Evolutionary conservation across 2,329 filamentous ascomycete species (phyloP), one percentile per base, ranked within the genome.

Genomic region (Pestalotiopsis fici): DNA sequence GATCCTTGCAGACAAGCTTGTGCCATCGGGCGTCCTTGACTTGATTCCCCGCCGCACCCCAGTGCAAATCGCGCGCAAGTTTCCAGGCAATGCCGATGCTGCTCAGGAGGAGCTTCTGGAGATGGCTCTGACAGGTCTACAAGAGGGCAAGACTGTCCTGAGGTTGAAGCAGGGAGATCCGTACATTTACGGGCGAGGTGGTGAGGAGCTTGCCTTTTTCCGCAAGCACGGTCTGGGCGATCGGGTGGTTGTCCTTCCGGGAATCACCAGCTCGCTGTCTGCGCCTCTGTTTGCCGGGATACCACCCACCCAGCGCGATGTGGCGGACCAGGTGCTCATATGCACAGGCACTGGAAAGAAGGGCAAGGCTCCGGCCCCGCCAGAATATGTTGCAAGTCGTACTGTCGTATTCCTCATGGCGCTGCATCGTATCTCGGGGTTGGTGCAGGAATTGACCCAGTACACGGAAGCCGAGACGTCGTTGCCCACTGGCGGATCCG

Each of bases 351-450:
- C 96, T 0, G 96, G 96, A 0, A 89, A 96, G 74, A 97, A 97
- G 80, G 96, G 96, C 13, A 91, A 88, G 65, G 85, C 93, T 0
- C 94, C 94, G 0, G 83, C 88, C n/a, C 94, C 94, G 39, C 96
- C 96, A 0, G 90, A 90, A 69, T 97, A 90, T 77, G 88, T 95
- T 0, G 78, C 86, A 2, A 91, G 88, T 9, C 87, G 95, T 67
- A 98, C 96, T 0, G 93, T 96, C 1, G 93, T 99, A 3, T 97
- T 98, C 71, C 82, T 99, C 60, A 99, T 99, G 96, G 94, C 94
- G 3, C 82, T 99, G 70, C 96, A 99, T 80, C 88, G 96, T 64
- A 90, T 99, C 18, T 83, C 81, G 3, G 91, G 89, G 0, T 83
- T 99, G 1, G 87, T 98, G 0, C 83, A 85, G 6, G 92, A 93